These are phyloP conservation scores for Trichoderma semiorbis DNA, from an alignment of 2,329 filamentous ascomycete species.

Conservation along the genomic window DNA sequence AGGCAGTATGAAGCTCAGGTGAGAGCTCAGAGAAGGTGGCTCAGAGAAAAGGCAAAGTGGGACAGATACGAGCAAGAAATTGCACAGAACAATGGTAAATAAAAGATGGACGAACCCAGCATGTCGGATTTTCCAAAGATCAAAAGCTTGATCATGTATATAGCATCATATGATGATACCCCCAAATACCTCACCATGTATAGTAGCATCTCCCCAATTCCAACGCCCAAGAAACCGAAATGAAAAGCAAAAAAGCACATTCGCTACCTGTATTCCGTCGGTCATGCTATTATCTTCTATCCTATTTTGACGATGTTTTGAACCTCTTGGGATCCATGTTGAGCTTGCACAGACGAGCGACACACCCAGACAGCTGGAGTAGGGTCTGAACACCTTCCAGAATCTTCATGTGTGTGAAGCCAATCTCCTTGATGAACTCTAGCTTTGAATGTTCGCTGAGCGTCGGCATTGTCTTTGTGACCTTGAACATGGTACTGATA, in stretches of 20 bases:
- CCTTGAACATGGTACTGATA: slow-evolving; percentile 98
- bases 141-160: slow-evolving; percentile 9
- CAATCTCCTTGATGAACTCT: slow-evolving; percentile 98
- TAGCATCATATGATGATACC: slow-evolving; percentile 16
- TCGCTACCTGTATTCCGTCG: slow-evolving; percentile 18
- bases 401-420: slow-evolving; percentile 98
- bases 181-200: slow-evolving; percentile 10
- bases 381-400: slow-evolving; percentile 96
- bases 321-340: slow-evolving; percentile 94
- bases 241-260: slow-evolving; percentile 25
- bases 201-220: slow-evolving; percentile 23
- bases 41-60: slow-evolving; percentile 66
- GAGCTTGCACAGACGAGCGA: slow-evolving; percentile 86
- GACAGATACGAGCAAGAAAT: slow-evolving; percentile 61
- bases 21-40: slow-evolving; percentile 60
- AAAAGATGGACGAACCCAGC: slow-evolving; percentile 17
- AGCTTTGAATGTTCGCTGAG: slow-evolving; percentile 93
- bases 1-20: slow-evolving; percentile 64
- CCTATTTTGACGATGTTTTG: slow-evolving; percentile 38
- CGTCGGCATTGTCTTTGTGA: slow-evolving; percentile 91
- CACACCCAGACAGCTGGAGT: slow-evolving; percentile 87
- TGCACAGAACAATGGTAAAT: slow-evolving; percentile 42
- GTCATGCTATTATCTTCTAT: slow-evolving; percentile 4
- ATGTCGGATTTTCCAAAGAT: background rate
- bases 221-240: slow-evolving; percentile 33